phyloP scores from a whole-genome alignment of 2,329 filamentous ascomycete genomes.

The Stemphylium lycopersici region DNA sequence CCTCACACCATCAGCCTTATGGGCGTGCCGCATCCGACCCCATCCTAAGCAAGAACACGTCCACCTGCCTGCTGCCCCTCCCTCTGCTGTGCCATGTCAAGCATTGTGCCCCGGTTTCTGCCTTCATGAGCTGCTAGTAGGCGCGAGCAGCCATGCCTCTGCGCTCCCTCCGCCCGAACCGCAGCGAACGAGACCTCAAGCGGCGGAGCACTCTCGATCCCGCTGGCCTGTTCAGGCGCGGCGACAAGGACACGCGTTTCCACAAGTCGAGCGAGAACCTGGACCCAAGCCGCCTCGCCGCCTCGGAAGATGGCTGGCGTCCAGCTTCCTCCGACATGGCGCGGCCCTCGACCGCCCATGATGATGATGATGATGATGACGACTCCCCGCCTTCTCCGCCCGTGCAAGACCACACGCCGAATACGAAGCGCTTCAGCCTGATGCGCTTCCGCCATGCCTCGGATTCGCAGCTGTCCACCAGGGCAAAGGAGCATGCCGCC shows the following conservation, averaged over 20 bases:
- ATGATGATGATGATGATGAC: slow-evolving; percentile 16
- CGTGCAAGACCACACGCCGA: slow-evolving; percentile 45
- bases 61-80: slow-evolving; percentile 8
- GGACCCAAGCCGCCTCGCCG: slow-evolving; percentile 32
- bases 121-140: slow-evolving; percentile 45
- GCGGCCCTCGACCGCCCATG: slow-evolving; percentile 22
- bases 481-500: slow-evolving; percentile 71
- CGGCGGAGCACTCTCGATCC: slow-evolving; percentile 54
- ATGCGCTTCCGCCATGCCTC: slow-evolving; percentile 90
- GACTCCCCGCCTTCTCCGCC: slow-evolving; percentile 39
- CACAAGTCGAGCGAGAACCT: slow-evolving; percentile 37
- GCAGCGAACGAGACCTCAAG: slow-evolving; percentile 51
- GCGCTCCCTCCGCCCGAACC: slow-evolving; percentile 46
- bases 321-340: slow-evolving; percentile 34
- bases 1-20: slow-evolving; percentile 21
- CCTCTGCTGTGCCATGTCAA: slow-evolving; percentile 43
- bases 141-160: slow-evolving; percentile 49
- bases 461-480: slow-evolving; percentile 82
- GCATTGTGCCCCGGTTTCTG: slow-evolving; percentile 32
- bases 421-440: slow-evolving; percentile 65
- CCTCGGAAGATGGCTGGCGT: slow-evolving; percentile 45
- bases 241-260: slow-evolving; percentile 33
- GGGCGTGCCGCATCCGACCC: slow-evolving; percentile 13
- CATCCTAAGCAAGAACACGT: slow-evolving; percentile 13
- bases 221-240: slow-evolving; percentile 44